Evolutionary conservation across 257 asterid genomes (phyloP).

Genomic region (Asclepias syriaca): DNA sequence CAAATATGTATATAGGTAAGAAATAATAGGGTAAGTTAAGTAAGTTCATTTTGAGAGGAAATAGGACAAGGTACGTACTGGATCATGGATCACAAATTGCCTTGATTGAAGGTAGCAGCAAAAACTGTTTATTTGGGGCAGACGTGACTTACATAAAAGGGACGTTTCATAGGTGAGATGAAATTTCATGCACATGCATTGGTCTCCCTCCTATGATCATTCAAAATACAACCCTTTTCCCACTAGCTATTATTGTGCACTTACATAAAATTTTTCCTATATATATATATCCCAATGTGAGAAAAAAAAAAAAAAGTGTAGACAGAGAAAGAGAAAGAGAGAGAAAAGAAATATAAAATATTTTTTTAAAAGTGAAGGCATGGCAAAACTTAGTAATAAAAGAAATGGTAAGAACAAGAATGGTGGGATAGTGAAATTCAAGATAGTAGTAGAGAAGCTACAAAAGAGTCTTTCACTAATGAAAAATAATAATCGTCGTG

Average conservation of each 20-base stretch:
- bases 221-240: too few species aligned
- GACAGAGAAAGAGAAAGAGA: not conserved
- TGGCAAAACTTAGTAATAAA: conserved; percentile 17
- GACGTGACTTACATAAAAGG: conserved; percentile 25
- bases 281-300: conserved; percentile 13
- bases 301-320: conserved; percentile 4
- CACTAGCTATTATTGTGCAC: too few species aligned
- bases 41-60: too few species aligned
- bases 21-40: too few species aligned
- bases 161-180: conserved; percentile 34
- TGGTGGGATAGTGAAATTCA: conserved; percentile 37
- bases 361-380: not conserved
- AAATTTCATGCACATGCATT: conserved; percentile 44
- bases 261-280: not conserved
- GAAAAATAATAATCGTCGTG: conserved; percentile 21
- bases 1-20: too few species aligned
- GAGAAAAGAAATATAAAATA: not conserved
- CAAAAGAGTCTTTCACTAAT: conserved; percentile 34
- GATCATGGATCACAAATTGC: conserved; percentile 1
- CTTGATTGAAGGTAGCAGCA: not conserved
- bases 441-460: conserved; percentile 46
- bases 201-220: conserved; percentile 26
- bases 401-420: conserved; percentile 32
- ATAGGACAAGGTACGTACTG: not conserved
- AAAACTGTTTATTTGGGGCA: conserved; percentile 11